A percentile compares a stretch with the other conserved stretches of the same genome.
phyloP scores from a whole-genome alignment of 768 basidiomycete species.

The Amanita pseudoporphyria region DNA sequence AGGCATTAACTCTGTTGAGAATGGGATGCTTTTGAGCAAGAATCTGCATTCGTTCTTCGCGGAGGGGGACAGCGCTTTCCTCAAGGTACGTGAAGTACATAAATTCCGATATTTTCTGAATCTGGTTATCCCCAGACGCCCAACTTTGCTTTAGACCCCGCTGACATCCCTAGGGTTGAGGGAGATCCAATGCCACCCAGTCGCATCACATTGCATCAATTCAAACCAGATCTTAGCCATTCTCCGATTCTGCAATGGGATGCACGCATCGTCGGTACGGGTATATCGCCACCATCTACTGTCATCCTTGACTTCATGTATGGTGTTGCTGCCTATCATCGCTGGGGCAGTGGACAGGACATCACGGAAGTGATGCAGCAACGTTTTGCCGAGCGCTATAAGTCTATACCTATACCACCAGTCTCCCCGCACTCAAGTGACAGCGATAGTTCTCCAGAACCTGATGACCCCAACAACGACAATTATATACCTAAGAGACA shows the following conservation, averaged over 20 bases:
- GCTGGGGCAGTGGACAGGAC: conserved; percentile 6
- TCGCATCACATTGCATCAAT: conserved; percentile 11
- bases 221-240: background rate
- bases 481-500: conserved; percentile 5
- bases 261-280: too few relatives aligned
- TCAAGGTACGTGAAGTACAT: too few relatives aligned
- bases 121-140: conserved; percentile 3
- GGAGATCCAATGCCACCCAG: too few relatives aligned
- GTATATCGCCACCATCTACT: background rate
- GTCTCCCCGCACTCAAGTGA: too few relatives aligned
- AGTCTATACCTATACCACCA: too few relatives aligned
- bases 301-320: conserved; percentile 9
- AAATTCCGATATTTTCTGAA: conserved; percentile 6
- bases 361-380: conserved; percentile 10
- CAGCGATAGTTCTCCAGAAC: background rate
- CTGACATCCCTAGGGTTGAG: conserved; percentile 11
- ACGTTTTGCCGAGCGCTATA: background rate
- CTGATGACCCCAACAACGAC: background rate
- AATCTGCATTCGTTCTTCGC: too few relatives aligned
- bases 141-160: too few relatives aligned
- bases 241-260: background rate
- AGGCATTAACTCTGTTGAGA: too few relatives aligned
- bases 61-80: background rate
- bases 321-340: too few relatives aligned
- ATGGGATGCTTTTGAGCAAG: too few relatives aligned